These are phyloP conservation scores for Metschnikowia anglica DNA, from an alignment of 805 yeast species.

Conservation along the genomic window DNA sequence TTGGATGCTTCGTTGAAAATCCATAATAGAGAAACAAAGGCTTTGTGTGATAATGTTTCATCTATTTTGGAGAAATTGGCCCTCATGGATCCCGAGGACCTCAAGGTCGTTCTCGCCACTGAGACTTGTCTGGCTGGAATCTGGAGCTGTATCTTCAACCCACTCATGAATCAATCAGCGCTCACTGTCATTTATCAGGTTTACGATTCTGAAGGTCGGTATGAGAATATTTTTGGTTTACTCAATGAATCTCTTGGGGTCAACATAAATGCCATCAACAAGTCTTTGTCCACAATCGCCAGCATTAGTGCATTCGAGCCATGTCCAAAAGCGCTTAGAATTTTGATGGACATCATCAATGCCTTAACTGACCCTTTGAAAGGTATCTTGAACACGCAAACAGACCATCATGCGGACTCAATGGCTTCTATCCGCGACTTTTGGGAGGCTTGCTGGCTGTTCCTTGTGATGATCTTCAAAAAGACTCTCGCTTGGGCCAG, in stretches of 20 bases:
- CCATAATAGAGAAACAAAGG: slow-evolving; percentile 32
- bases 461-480: slow-evolving; percentile 64
- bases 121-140: slow-evolving; percentile 53
- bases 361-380: slow-evolving; percentile 64
- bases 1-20: slow-evolving; percentile 27
- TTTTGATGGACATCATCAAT: slow-evolving; percentile 68
- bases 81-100: slow-evolving; percentile 28
- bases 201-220: slow-evolving; percentile 71
- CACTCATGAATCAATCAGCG: slow-evolving; percentile 66
- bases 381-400: slow-evolving; percentile 46
- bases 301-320: slow-evolving; percentile 60
- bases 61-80: slow-evolving; percentile 33
- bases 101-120: slow-evolving; percentile 26
- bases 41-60: slow-evolving; percentile 23
- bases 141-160: slow-evolving; percentile 73
- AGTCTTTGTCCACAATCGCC: slow-evolving; percentile 46
- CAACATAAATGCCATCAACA: slow-evolving; percentile 50
- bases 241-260: slow-evolving; percentile 44
- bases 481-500: slow-evolving; percentile 77
- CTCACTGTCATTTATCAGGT: slow-evolving; percentile 71
- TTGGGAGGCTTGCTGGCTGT: slow-evolving; percentile 76
- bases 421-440: slow-evolving; percentile 35
- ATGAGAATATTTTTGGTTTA: slow-evolving; percentile 65
- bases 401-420: slow-evolving; percentile 5
- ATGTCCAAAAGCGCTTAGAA: slow-evolving; percentile 70